Conservation (phyloP, 1,139 yeast genomes). For the Blastobotrys ciferrii region DNA sequence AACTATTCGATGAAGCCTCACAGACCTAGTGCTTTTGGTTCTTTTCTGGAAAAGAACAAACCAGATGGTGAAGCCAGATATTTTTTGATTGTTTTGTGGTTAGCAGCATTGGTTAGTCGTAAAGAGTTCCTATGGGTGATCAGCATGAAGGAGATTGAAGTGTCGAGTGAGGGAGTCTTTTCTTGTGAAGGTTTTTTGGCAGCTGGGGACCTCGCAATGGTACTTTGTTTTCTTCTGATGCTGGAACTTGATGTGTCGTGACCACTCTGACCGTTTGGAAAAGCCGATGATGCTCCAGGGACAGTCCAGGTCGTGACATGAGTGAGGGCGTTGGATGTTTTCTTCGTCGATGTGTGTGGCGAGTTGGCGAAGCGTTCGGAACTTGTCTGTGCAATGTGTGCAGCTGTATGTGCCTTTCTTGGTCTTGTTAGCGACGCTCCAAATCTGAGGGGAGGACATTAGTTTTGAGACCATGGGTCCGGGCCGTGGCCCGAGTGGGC, state of each 20-base stretch:
- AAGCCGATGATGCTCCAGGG: slow-evolving; percentile 64
- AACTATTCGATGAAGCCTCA: no score
- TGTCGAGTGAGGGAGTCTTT: slow-evolving; percentile 34
- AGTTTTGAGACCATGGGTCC: not conserved
- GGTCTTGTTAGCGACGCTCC: slow-evolving; percentile 3
- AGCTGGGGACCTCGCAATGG: slow-evolving; percentile 41
- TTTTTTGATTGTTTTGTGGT: no score
- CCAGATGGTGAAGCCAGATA: no score
- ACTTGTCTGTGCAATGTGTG: slow-evolving; percentile 48
- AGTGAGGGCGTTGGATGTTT: slow-evolving; percentile 43
- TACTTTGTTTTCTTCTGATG: slow-evolving; percentile 38
- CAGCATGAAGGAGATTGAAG: slow-evolving; percentile 22
- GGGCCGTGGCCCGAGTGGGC: not conserved
- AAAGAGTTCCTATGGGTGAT: no score
- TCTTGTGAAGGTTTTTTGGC: slow-evolving; percentile 55
- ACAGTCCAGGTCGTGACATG: slow-evolving; percentile 55
- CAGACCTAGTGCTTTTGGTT: no score
- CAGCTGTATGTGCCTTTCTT: slow-evolving; percentile 54
- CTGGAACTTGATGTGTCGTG: slow-evolving; percentile 59
- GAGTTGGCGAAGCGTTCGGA: slow-evolving; percentile 42
- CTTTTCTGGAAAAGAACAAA: no score
- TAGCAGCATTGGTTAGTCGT: no score
- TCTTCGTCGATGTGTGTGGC: slow-evolving; percentile 49
- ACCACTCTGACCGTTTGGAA: slow-evolving; percentile 56
- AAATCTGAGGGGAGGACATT: not conserved